phyloP scores from a whole-genome alignment of 1,284 basidiomycete genomes.

The Ustilago sp. region DNA sequence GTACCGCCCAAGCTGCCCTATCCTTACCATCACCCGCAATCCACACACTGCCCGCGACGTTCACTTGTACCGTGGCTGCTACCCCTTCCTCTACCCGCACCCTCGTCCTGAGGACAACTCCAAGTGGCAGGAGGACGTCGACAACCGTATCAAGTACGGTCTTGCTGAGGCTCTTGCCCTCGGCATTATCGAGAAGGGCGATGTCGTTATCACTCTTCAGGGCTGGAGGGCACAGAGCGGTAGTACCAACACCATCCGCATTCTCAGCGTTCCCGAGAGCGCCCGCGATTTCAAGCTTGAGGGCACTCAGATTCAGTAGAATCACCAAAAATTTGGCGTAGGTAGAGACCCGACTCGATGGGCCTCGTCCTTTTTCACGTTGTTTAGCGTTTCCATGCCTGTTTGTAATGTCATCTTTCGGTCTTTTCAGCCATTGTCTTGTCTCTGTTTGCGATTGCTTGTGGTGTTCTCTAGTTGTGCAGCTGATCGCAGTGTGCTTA shows the following conservation, averaged over 20 bases:
- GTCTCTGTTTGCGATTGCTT: slow-evolving; percentile 1
- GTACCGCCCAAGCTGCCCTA: slow-evolving; percentile 93
- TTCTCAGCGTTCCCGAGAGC: slow-evolving; percentile 62
- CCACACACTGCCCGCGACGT: slow-evolving; percentile 95
- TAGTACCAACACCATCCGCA: slow-evolving; percentile 75
- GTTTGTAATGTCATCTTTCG: slow-evolving; percentile 25
- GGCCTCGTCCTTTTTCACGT: not conserved
- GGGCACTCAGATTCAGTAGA: slow-evolving; percentile 45
- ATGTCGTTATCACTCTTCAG: slow-evolving; percentile 93
- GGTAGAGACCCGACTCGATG: not conserved
- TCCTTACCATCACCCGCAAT: slow-evolving; percentile 91
- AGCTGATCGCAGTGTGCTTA: not conserved
- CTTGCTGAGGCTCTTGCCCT: slow-evolving; percentile 87
- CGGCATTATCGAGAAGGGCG: slow-evolving; percentile 88
- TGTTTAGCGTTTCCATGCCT: slow-evolving; percentile 4
- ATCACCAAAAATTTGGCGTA: not conserved
- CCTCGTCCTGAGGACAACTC: slow-evolving; percentile 83
- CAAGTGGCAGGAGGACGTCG: slow-evolving; percentile 97
- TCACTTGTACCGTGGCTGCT: slow-evolving; percentile 95
- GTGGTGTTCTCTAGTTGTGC: not conserved
- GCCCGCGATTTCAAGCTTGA: slow-evolving; percentile 66
- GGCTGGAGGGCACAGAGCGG: slow-evolving; percentile 98
- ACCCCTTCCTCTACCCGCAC: slow-evolving; percentile 96
- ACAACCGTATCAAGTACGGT: slow-evolving; percentile 77
- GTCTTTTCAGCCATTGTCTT: slow-evolving; percentile 13